These are phyloP conservation scores for Simplicillium aogashimaense DNA, from an alignment of 2,329 filamentous ascomycete genomes.

Conservation along the genomic window DNA sequence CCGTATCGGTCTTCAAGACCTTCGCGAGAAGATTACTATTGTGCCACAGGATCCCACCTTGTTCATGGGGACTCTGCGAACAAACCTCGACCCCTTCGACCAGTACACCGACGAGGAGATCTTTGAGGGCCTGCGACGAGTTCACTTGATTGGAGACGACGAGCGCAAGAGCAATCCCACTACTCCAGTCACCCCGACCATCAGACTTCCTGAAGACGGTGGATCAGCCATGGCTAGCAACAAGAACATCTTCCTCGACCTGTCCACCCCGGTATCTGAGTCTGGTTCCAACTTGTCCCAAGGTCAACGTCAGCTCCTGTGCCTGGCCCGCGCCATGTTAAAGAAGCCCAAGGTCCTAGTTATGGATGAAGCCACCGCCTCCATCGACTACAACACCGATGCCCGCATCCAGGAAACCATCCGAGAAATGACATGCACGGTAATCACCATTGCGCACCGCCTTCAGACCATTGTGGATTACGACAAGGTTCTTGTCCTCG, in stretches of 20 bases:
- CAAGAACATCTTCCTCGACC: constrained; percentile 89
- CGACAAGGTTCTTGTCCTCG: constrained; percentile 90
- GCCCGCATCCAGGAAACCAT: constrained; percentile 95
- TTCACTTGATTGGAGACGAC: constrained; percentile 72
- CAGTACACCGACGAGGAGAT: constrained; percentile 85
- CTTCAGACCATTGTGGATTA: constrained; percentile 97
- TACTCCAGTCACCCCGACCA: constrained; percentile 12
- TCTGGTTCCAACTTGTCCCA: constrained; percentile 93
- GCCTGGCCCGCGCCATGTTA: constrained; percentile 83
- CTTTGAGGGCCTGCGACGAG: constrained; percentile 74
- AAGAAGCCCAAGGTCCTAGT: constrained; percentile 89
- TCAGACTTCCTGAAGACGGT: constrained; percentile 10
- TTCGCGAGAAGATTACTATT: constrained; percentile 91
- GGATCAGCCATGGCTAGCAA: constrained; percentile 49
- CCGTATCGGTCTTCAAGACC: constrained; percentile 80
- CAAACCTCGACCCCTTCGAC: constrained; percentile 86
- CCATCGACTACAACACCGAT: constrained; percentile 94
- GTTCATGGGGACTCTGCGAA: constrained; percentile 85
- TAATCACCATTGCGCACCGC: constrained; percentile 92
- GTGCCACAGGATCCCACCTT: constrained; percentile 95
- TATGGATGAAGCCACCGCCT: constrained; percentile 98
- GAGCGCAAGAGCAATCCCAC: constrained; percentile 15
- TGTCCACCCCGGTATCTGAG: constrained; percentile 74
- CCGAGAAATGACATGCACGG: constrained; percentile 84
- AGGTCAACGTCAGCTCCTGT: constrained; percentile 89